Evolutionary conservation across 2,329 filamentous ascomycete genomes (phyloP).

Genomic region (Monosporascus ibericus): DNA sequence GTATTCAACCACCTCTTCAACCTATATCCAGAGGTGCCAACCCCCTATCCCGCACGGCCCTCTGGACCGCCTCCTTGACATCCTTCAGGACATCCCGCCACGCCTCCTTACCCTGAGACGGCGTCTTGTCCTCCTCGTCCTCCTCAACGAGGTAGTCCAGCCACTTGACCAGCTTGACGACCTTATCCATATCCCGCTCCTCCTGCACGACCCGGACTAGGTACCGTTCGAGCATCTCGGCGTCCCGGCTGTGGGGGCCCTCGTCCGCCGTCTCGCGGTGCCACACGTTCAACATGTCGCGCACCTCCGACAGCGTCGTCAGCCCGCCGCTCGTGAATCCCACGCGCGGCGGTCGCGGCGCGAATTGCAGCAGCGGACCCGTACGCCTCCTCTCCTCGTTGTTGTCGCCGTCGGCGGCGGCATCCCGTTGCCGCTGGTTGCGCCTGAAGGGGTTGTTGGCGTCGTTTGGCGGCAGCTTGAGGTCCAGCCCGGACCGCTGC

Average conservation of each 20-base stretch:
- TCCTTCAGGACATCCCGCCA: conserved; percentile 41
- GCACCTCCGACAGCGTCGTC: conserved; percentile 52
- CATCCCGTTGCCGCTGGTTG: conserved; percentile 5
- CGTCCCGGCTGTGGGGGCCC: conserved; percentile 74
- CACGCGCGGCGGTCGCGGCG: conserved; percentile 37
- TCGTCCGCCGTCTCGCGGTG: conserved; percentile 62
- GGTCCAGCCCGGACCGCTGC: conserved; percentile 44
- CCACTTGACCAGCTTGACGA: conserved; percentile 64
- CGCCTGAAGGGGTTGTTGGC: conserved; percentile 13
- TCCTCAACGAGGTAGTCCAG: conserved; percentile 50
- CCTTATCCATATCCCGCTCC: conserved; percentile 75
- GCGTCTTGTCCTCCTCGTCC: conserved; percentile 24
- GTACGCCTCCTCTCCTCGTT: conserved; percentile 11
- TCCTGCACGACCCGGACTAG: conserved; percentile 64
- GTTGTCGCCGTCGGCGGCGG: conserved; percentile 7
- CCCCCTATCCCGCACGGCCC: conserved; percentile 50
- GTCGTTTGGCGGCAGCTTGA: conserved; percentile 21
- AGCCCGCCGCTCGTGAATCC: conserved; percentile 38
- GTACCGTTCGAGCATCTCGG: conserved; percentile 68
- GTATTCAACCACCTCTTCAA: conserved; percentile 1
- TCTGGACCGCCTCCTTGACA: conserved; percentile 46
- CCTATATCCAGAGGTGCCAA: conserved; percentile 48
- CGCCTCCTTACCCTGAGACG: conserved; percentile 26
- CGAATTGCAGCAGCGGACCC: conserved; percentile 42
- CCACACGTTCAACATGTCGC: conserved; percentile 73